Evolutionary conservation across 495 filamentous ascomycete species (phyloP), one percentile per base, ranked within the genome.

Genomic region (Usnea hakonensis): DNA sequence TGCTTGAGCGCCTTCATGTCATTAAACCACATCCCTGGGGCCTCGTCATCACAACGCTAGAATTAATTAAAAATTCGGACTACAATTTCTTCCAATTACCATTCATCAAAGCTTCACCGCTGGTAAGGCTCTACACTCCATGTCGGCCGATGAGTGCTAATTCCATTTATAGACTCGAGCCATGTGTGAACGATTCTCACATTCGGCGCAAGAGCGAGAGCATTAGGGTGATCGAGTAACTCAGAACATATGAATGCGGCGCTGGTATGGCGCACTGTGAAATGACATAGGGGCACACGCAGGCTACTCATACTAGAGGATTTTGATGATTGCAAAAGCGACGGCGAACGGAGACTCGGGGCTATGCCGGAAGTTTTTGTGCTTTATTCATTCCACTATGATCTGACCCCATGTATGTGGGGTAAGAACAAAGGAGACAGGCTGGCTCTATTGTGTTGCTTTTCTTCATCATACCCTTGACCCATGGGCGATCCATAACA

Each of bases 21-120:
- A 90, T 89, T 72, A 90, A 92, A 71, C 94, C 94, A 36, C 95
- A 97, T 72, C 92, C 94, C 17, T 99, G 94, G 94, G 94, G 94
- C 19, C 74, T 97, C 44, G 89, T 97, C 72, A 87, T 95, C 61
- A 95, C 91, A 26, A 81, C 95, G 55, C 76, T 95, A 50, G 95
- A 97, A 76, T 79, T 99, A 52, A 79, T 95, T 60, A 94, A 96
- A 77, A 97, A 95, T 70, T 85, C 87, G 48, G 88, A 83, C 67
- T 91, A 90, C 68, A 82, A 84, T 67, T 93, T 99, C 79, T 99
- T 94, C 80, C 87, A 91, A 46, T 80, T 96, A 64, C 89, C 90
- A 46, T 97, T 95, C 64, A 89, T 96, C 76, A 93, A 95, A 77
- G 82, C 85, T 65, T 83, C 86, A 53, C 90, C 90, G 55, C 90